Base-by-base conservation (phyloP, 1,284 basidiomycete species). In the Ganoderma leucocontextum region DNA sequence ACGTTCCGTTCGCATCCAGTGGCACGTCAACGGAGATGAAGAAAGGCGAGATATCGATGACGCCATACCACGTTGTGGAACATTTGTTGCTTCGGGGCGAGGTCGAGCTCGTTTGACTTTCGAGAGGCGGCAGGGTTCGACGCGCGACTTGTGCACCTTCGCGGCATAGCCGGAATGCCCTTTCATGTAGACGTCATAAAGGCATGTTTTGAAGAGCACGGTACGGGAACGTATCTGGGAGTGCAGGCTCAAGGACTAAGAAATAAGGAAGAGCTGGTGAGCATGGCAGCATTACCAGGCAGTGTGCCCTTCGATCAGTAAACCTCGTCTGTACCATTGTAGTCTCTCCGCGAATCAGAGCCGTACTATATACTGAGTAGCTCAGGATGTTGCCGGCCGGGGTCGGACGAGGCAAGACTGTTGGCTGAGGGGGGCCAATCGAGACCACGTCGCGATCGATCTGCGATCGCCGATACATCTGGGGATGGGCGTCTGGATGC, bases 61-160 rank as follows among this genome's bases (percentile, higher is more conserved):
- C 89, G 8, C 90, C 87, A n/a, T 95, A 91, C 78, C 82, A 84
- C 36, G 84, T 89, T 10, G 85, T 93, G n/a, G 89, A 94, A 74
- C 85, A 92, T 55, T 84, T 93, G 19, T 82, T 95, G 53, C 81
- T 83, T 44, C 81, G 89, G 74, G 92, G 89, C 65, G 89, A 91
- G 75, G 89, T 89, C 2, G 91, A 94, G 76, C 83, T 94, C 36
- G 89, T 95, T 58, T 94, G 65, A 74, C 15, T 4, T 53, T 15
- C 13, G 2, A 33, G 47, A 42, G 15, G 41, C 41, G 1, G 15
- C 15, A 19, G 39, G 13, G 1, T 39, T 39, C 13, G 39, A 39
- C 39, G 39, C 39, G 9, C 39, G 9, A 39, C 8, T 39, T 8
- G 9, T 39, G 4, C 13, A 39, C 13, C 9, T 39, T 22, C 47